Evolutionary conservation across 768 basidiomycete species (phyloP).

Genomic region (Naganishia vishniacii): DNA sequence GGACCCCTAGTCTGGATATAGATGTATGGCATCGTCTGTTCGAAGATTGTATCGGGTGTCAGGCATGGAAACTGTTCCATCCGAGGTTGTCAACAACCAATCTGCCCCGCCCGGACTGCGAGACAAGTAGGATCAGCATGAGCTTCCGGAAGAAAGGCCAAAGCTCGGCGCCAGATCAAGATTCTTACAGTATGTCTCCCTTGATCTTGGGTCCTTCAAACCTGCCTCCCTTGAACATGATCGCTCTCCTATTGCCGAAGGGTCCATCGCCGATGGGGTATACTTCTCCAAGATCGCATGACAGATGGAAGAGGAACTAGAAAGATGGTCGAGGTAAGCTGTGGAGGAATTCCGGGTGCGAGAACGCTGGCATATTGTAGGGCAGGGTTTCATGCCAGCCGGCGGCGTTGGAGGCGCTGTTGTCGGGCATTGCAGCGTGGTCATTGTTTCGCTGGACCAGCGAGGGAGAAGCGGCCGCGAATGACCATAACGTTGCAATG

Average conservation of each 20-base stretch:
- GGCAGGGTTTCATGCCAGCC: neutral
- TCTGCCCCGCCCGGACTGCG: conserved; percentile 34
- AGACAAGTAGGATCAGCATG: neutral
- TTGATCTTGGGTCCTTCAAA: conserved; percentile 34
- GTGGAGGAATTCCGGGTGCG: conserved; percentile 28
- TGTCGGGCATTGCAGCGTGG: neutral
- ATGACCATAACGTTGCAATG: neutral
- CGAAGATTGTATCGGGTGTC: conserved; percentile 38
- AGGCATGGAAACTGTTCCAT: conserved; percentile 31
- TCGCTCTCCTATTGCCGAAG: conserved; percentile 33
- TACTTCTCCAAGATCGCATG: conserved; percentile 38
- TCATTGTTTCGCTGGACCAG: neutral
- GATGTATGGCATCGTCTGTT: conserved; percentile 37
- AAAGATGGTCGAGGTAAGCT: conserved; percentile 27
- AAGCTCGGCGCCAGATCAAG: neutral
- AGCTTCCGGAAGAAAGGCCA: too few species aligned
- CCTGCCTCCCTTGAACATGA: conserved; percentile 36
- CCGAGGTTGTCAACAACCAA: conserved; percentile 33
- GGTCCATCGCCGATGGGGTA: conserved; percentile 33
- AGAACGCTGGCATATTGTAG: conserved; percentile 19
- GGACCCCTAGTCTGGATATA: conserved; percentile 39
- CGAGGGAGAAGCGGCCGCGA: neutral
- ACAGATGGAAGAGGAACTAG: conserved; percentile 38
- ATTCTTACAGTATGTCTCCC: conserved; percentile 29
- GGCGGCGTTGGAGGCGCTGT: neutral